Conservation (phyloP, 106 monocot genomes). For the Acanthochlamys bracteata region DNA sequence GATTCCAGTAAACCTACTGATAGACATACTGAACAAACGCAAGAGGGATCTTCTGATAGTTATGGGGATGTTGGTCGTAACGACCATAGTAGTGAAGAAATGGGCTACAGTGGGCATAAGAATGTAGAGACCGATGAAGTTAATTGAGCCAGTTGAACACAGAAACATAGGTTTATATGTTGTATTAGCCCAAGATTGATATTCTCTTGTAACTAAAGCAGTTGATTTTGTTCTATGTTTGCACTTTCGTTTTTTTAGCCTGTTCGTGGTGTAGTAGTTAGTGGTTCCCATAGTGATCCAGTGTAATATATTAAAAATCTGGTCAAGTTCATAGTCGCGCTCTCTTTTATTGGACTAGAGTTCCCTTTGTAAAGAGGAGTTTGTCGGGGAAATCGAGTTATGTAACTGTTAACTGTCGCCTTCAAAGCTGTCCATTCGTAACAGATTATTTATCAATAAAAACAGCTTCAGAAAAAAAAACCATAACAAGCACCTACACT, state of each 20-base stretch:
- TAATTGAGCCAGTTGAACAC: not conserved
- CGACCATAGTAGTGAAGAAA: slow-evolving; percentile 10
- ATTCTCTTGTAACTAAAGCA: not conserved
- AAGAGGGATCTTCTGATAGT: slow-evolving; percentile 9
- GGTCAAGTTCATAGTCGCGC: no score
- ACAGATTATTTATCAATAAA: no score
- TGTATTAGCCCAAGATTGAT: not conserved
- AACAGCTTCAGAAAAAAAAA: no score
- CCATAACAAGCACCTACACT: no score
- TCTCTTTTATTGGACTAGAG: no score
- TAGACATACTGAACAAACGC: slow-evolving; percentile 2
- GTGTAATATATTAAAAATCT: no score
- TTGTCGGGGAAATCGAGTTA: no score
- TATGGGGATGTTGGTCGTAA: slow-evolving; percentile 6
- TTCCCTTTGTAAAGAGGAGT: no score
- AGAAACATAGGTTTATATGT: not conserved
- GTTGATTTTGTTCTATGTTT: not conserved
- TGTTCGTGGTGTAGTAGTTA: not conserved
- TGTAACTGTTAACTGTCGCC: no score
- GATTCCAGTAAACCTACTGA: slow-evolving; percentile 22
- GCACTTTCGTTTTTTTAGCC: not conserved
- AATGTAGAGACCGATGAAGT: not conserved
- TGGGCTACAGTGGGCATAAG: slow-evolving; percentile 12
- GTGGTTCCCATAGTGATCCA: no score
- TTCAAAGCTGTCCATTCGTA: no score